These are phyloP conservation scores for Phellopilus nigrolimitatus DNA, from an alignment of 1,284 basidiomycete species.

Conservation along the genomic window DNA sequence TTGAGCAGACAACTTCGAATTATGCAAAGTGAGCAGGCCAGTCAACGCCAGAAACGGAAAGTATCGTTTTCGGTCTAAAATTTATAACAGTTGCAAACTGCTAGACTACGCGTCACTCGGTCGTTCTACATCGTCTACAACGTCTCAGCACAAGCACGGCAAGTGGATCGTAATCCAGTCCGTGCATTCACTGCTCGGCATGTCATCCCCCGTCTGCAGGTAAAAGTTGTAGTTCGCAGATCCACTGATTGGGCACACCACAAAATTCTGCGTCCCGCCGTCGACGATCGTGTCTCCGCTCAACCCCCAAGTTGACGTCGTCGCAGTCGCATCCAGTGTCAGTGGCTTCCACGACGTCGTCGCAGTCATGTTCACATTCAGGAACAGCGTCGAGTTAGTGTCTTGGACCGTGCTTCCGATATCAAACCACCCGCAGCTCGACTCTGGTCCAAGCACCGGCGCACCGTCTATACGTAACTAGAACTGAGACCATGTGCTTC, in stretches of 20 bases:
- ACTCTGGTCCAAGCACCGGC: slow-evolving; percentile 49
- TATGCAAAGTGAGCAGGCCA: too few species aligned
- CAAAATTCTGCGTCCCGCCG: slow-evolving; percentile 48
- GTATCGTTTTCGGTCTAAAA: too few species aligned
- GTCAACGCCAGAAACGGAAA: too few species aligned
- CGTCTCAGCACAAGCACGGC: slow-evolving; percentile 16
- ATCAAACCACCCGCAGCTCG: slow-evolving; percentile 47
- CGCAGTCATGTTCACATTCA: slow-evolving; percentile 42
- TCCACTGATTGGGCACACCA: slow-evolving; percentile 45
- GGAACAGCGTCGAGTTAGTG: slow-evolving; percentile 37
- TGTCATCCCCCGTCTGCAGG: slow-evolving; percentile 47
- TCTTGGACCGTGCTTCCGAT: slow-evolving; percentile 45
- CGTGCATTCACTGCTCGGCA: slow-evolving; percentile 31
- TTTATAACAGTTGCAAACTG: too few species aligned
- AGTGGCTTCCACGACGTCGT: slow-evolving; percentile 47
- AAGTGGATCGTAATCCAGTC: slow-evolving; percentile 40
- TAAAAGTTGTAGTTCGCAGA: slow-evolving; percentile 42
- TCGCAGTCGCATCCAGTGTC: slow-evolving; percentile 41
- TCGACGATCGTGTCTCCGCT: slow-evolving; percentile 59
- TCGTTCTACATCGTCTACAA: not conserved
- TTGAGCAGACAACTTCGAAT: too few species aligned
- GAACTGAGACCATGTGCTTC: not conserved
- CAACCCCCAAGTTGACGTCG: slow-evolving; percentile 51
- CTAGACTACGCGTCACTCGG: not conserved
- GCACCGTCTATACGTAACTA: slow-evolving; percentile 33